Conservation (phyloP, 225 moss, liverwort and hornwort genomes). For the Straminergon stramineum region DNA sequence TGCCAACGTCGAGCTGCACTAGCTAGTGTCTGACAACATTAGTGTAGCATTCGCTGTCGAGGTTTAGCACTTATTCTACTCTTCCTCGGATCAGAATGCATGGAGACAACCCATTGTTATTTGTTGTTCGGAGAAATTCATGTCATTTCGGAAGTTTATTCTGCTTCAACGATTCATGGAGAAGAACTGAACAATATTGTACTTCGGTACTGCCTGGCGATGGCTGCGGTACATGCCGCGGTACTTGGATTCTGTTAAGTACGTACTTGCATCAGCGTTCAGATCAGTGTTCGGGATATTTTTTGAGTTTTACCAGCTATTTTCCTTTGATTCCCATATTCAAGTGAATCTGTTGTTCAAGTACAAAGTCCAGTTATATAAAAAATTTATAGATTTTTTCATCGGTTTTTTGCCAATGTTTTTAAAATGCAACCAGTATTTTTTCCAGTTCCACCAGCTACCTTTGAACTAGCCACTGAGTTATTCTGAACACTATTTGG, state of each 20-base stretch:
- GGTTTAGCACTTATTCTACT: no score
- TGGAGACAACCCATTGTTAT: background rate
- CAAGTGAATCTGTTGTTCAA: background rate
- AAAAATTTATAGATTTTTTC: no score
- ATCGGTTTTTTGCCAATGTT: no score
- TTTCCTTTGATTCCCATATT: background rate
- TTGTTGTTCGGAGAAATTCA: background rate
- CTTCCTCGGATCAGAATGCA: background rate
- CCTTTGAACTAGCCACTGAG: no score
- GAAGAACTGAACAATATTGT: background rate
- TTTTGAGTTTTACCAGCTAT: no score
- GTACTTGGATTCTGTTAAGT: background rate
- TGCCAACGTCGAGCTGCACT: background rate
- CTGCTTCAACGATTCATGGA: background rate
- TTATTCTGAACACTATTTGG: no score
- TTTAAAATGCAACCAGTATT: no score
- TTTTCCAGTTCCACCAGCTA: no score
- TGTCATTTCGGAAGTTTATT: background rate
- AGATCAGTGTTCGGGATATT: no score
- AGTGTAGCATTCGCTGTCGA: background rate
- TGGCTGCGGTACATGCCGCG: background rate
- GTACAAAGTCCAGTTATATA: accelerated
- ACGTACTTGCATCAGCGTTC: background rate
- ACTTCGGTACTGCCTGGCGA: background rate
- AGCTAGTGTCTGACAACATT: background rate